Percentiles rank a stretch among this genome's conserved stretches.
These are phyloP conservation scores for Vigna angularis DNA, from an alignment of 306 rosid species.

Conservation along the genomic window DNA sequence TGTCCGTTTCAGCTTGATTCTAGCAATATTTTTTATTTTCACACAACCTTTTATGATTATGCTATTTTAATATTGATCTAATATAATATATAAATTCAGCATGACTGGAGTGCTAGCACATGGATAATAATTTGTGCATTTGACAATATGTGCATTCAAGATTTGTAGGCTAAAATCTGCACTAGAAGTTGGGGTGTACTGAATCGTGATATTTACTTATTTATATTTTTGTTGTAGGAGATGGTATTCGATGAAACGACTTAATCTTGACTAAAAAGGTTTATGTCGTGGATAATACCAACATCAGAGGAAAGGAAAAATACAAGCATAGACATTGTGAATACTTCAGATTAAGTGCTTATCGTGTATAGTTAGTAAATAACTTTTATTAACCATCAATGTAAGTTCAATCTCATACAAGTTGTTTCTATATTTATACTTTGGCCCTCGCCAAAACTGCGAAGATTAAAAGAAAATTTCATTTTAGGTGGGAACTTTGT, in stretches of 20 bases:
- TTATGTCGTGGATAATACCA: slow-evolving; percentile 67
- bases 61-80: neutral
- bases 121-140: neutral
- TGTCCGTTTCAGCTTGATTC: neutral
- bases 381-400: slow-evolving; percentile 50
- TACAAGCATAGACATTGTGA: slow-evolving; percentile 59
- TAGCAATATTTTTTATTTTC: neutral
- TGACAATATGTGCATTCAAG: neutral
- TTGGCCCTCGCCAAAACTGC: slow-evolving; percentile 40
- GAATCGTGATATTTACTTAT: neutral
- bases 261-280: slow-evolving; percentile 33
- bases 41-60: neutral
- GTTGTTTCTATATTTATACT: slow-evolving; percentile 33
- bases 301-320: slow-evolving; percentile 48
- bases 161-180: slow-evolving; percentile 16
- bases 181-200: slow-evolving; percentile 9
- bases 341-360: slow-evolving; percentile 59
- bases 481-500: slow-evolving; percentile 41
- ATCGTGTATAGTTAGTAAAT: slow-evolving; percentile 55
- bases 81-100: neutral
- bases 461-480: slow-evolving; percentile 39
- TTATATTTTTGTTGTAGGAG: slow-evolving; percentile 58
- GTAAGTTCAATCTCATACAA: slow-evolving; percentile 48
- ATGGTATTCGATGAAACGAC: slow-evolving; percentile 93
- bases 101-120: slow-evolving; percentile 1